These are phyloP conservation scores for Akanthomyces lecanii DNA, from an alignment of 2,329 filamentous ascomycete genomes.

Conservation along the genomic window DNA sequence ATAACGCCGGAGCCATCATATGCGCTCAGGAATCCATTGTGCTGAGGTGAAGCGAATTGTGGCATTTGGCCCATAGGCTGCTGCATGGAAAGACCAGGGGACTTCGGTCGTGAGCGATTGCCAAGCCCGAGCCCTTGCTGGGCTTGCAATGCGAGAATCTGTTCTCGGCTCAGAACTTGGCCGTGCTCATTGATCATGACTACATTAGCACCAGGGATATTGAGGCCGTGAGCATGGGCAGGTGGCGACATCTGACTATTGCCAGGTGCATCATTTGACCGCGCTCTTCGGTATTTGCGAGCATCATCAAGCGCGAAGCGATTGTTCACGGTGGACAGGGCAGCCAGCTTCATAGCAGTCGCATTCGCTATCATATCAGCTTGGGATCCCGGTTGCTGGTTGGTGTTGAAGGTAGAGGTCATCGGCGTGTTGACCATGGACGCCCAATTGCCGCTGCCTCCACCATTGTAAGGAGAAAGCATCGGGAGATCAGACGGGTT, in stretches of 20 bases:
- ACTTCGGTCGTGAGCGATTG: conserved; percentile 79
- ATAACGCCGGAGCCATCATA: conserved; percentile 74
- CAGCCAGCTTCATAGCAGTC: conserved; percentile 97
- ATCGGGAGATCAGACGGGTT: conserved; percentile 69
- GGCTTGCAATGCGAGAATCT: conserved; percentile 75
- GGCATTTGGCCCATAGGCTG: conserved; percentile 57
- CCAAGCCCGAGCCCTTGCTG: conserved; percentile 58
- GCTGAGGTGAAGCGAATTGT: conserved; percentile 81
- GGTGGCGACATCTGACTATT: conserved; percentile 57
- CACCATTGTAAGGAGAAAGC: conserved; percentile 71
- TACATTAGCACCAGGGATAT: conserved; percentile 68
- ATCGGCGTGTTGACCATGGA: conserved; percentile 98
- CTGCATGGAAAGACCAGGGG: conserved; percentile 82
- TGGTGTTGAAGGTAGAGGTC: conserved; percentile 73
- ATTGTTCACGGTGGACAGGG: conserved; percentile 96
- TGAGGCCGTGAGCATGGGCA: conserved; percentile 43
- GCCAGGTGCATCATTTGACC: conserved; percentile 77
- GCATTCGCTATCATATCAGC: conserved; percentile 98
- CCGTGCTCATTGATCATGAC: conserved; percentile 95
- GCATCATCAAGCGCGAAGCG: conserved; percentile 95
- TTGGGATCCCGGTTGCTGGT: conserved; percentile 41
- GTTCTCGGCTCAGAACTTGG: conserved; percentile 79
- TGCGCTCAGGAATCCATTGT: conserved; percentile 88
- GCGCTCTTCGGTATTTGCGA: conserved; percentile 87
- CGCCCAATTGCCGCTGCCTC: conserved; percentile 89